Evolutionary conservation across 768 basidiomycete genomes (phyloP).

Genomic region (Collybia sordida): DNA sequence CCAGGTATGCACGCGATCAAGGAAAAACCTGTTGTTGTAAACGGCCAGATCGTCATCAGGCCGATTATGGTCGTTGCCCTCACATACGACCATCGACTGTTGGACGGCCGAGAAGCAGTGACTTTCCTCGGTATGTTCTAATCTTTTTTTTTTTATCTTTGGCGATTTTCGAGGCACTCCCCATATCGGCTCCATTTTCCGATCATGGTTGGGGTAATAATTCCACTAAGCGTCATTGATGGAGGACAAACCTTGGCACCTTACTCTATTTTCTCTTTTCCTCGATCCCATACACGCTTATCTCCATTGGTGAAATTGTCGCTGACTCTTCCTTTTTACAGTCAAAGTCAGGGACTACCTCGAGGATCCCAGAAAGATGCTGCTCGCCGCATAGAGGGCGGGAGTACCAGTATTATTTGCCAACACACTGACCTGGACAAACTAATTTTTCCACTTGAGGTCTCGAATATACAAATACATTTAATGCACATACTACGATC

Average conservation of each 20-base stretch:
- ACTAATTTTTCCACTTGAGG: no score
- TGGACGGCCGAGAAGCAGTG: constrained; percentile 95
- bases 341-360: constrained; percentile 93
- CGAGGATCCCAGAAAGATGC: constrained; percentile 93
- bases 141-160: background rate
- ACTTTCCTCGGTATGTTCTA: constrained; percentile 87
- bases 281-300: background rate
- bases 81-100: constrained; percentile 93
- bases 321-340: constrained; percentile 23
- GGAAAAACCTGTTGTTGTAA: constrained; percentile 84
- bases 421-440: no score
- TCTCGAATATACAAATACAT: no score
- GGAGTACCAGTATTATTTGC: no score
- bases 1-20: constrained; percentile 94
- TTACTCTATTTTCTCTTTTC: background rate
- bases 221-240: no score
- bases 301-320: background rate
- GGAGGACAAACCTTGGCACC: background rate
- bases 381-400: constrained; percentile 40
- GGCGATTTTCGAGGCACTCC: background rate
- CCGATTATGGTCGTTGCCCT: constrained; percentile 95
- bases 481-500: no score
- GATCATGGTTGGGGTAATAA: background rate
- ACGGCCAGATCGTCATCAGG: constrained; percentile 94
- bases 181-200: background rate